A percentile compares a stretch with the other conserved stretches of the same genome.
These are phyloP conservation scores for Backusella psychrophila DNA, from an alignment of 192 early-diverging fungal species.

Conservation along the genomic window DNA sequence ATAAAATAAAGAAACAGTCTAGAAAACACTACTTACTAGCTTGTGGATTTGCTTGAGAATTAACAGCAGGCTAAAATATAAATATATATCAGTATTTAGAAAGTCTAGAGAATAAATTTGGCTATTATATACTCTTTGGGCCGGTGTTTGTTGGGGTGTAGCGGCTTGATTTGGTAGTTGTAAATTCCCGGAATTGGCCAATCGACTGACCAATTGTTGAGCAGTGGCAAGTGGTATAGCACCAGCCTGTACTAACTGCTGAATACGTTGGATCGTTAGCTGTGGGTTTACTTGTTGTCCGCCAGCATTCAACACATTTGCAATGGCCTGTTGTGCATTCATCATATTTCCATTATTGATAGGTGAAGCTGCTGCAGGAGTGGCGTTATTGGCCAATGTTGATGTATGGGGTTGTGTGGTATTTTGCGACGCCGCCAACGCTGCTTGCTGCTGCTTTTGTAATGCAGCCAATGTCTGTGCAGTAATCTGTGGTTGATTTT, in stretches of 20 bases:
- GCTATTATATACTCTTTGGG: background rate
- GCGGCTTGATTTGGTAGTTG: conserved; percentile 2
- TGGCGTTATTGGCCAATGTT: background rate
- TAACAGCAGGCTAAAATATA: background rate
- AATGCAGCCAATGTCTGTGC: conserved; percentile 16
- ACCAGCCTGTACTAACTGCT: conserved; percentile 23
- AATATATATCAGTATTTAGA: background rate
- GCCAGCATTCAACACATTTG: conserved; percentile 4
- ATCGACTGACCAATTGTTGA: conserved; percentile 25
- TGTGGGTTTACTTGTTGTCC: conserved; percentile 21
- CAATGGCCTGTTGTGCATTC: conserved; percentile 12
- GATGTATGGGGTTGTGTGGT: background rate
- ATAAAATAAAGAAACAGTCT: background rate
- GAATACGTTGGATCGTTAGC: conserved; percentile 21
- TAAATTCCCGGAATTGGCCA: conserved; percentile 5
- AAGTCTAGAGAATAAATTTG: background rate
- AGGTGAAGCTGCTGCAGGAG: background rate
- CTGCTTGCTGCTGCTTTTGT: conserved; percentile 13
- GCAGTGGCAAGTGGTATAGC: conserved; percentile 28
- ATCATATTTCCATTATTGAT: background rate
- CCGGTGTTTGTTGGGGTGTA: background rate
- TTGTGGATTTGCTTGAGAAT: background rate
- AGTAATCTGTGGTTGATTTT: conserved; percentile 6
- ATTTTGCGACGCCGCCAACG: background rate
- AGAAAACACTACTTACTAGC: background rate